A percentile compares a stretch with the other conserved stretches of the same genome.
phyloP scores from a whole-genome alignment of 768 basidiomycete species.

The Amanita subjunquillea region DNA sequence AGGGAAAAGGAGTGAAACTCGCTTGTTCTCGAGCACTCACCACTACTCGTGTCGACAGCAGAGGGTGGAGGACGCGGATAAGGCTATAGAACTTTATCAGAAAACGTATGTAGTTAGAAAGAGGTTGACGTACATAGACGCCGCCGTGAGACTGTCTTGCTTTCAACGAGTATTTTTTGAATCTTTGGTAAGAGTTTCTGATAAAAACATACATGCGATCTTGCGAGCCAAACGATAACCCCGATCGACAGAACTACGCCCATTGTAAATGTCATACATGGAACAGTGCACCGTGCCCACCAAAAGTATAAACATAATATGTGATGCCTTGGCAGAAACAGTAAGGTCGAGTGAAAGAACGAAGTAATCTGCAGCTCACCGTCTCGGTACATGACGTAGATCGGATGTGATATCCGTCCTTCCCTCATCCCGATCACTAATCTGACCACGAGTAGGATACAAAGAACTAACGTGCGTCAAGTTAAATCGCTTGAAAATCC shows the following conservation, averaged over 20 bases:
- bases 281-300: not conserved
- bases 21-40: not conserved
- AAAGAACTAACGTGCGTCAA: not conserved
- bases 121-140: not conserved
- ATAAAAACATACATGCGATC: not conserved
- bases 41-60: conserved; percentile 2
- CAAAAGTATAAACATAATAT: conserved; percentile 2
- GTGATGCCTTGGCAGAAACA: not conserved
- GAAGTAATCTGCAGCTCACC: not conserved
- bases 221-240: not conserved
- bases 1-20: not conserved
- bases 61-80: not conserved
- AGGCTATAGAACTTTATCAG: not conserved
- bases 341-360: not conserved
- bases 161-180: not conserved
- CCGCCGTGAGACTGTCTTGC: not conserved
- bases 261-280: not conserved
- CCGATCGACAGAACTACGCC: not conserved
- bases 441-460: not conserved
- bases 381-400: conserved; percentile 2
- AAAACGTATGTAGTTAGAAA: not conserved
- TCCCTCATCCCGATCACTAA: not conserved
- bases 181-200: not conserved
- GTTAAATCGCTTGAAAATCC: not conserved
- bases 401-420: not conserved